These are phyloP conservation scores for Pontederia paniculata DNA, from an alignment of 176 grass and related monocot species.

Conservation along the genomic window DNA sequence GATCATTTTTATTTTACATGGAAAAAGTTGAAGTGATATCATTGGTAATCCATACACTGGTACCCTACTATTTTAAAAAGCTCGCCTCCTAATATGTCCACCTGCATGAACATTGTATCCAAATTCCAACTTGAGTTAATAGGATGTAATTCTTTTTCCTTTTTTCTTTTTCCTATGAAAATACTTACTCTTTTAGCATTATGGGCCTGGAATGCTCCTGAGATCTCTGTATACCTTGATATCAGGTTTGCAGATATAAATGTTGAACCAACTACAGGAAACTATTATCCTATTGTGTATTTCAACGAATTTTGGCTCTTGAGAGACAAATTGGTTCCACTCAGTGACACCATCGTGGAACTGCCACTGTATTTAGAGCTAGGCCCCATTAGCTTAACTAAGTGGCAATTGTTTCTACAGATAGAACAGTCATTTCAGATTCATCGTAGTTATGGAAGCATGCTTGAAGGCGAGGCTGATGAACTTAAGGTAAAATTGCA, in stretches of 20 bases:
- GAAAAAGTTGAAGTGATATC: too few relatives aligned
- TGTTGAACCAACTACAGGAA: constrained; percentile 40
- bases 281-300: constrained; percentile 81
- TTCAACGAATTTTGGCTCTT: constrained; percentile 99
- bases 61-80: too few relatives aligned
- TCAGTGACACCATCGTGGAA: constrained; percentile 70
- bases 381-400: constrained; percentile 89
- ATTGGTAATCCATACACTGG: too few relatives aligned
- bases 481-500: constrained; percentile 69
- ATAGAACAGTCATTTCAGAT: constrained; percentile 97
- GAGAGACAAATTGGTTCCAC: constrained; percentile 75
- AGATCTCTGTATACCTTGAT: constrained; percentile 48
- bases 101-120: neutral
- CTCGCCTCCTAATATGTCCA: too few relatives aligned
- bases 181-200: neutral
- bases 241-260: constrained; percentile 60
- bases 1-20: too few relatives aligned
- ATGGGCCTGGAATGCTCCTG: neutral
- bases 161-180: too few relatives aligned
- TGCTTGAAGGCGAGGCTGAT: constrained; percentile 99
- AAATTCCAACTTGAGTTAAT: too few relatives aligned
- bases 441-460: constrained; percentile 92
- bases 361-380: constrained; percentile 70
- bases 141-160: too few relatives aligned
- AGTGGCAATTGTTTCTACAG: constrained; percentile 95